Evolutionary conservation across 2,329 filamentous ascomycete species (phyloP).

Genomic region (Emmonsiellopsis sp.): DNA sequence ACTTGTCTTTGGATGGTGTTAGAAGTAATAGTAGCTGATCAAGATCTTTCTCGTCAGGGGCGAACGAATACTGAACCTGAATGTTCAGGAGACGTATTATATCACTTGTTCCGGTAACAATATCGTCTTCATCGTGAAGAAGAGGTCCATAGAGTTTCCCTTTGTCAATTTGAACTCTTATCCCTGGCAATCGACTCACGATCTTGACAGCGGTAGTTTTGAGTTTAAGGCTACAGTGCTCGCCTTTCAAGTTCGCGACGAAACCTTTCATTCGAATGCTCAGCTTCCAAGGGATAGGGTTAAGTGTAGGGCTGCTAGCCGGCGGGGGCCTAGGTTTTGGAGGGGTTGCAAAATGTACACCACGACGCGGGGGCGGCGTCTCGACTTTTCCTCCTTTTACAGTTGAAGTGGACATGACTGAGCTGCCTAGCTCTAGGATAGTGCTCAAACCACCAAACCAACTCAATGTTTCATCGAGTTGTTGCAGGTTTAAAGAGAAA

Average conservation of each 20-base stretch:
- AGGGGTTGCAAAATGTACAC: constrained; percentile 49
- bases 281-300: constrained; percentile 45
- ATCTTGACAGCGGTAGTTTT: constrained; percentile 76
- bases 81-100: constrained; percentile 56
- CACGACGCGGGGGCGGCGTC: constrained; percentile 30
- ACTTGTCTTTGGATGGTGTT: constrained; percentile 84
- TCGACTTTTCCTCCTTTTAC: constrained; percentile 27
- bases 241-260: constrained; percentile 66
- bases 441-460: constrained; percentile 90
- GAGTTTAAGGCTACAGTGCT: constrained; percentile 62
- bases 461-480: constrained; percentile 74
- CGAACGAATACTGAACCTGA: constrained; percentile 61
- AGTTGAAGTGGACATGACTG: constrained; percentile 66
- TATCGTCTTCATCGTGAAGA: constrained; percentile 35
- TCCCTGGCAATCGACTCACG: constrained; percentile 62
- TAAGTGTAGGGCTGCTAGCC: constrained; percentile 7
- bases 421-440: constrained; percentile 78
- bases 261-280: constrained; percentile 70
- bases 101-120: constrained; percentile 15
- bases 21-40: constrained; percentile 76
- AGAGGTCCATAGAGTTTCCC: constrained; percentile 67
- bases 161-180: constrained; percentile 66
- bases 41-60: constrained; percentile 71
- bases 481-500: constrained; percentile 66
- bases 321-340: constrained; percentile 20